Base-by-base conservation (phyloP, 495 filamentous ascomycete species). In the Penicillium macrosclerotiorum region DNA sequence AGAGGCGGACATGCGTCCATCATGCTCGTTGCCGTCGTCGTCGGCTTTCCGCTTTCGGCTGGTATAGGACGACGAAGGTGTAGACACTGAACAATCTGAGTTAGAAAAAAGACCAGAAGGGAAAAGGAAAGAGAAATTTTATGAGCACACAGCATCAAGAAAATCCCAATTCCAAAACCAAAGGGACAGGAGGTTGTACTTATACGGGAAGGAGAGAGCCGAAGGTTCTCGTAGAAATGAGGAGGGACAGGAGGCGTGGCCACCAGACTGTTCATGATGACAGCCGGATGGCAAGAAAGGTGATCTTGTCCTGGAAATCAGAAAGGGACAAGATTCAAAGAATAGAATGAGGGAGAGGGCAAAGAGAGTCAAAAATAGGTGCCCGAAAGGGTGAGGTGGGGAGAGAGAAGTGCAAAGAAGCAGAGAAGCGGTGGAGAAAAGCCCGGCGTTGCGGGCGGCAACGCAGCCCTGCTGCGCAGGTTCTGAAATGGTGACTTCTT, bases 11-110 rank as follows among this genome's bases (percentile, higher is more conserved):
- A 94, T 94, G 52, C 88, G 85, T 59, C 89, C 85, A 60, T 84
- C 82, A 34, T 75, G 60, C 55, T 80, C 80, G 51, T 69, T 69
- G 55, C 69, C 65, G 54, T 93, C 87, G 46, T 94, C 90, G 49
- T 88, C 87, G 47, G 86, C 89, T 73, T 95, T 95, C 69, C 90
- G 84, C 76, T 95, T 96, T 55, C 87, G 80, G 61, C 55, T 78
- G 60, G 49, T 72, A 60, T 67, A 67, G 59, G 69, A 65, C 58
- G 77, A 67, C 49, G 67, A 58, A 68, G 77, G 54, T 68, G 74
- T 67, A 51, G 79, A 79, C 72, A 78, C 81, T 83, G 47, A 33
- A n/a, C n/a, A n/a, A n/a, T n/a, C n/a, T n/a, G 40, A 51, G 9
- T 22, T 37, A 8, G 43, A n/a, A n/a, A n/a, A n/a, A n/a, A n/a